Evolutionary conservation across 73 alveolate species (phyloP), one percentile per base, ranked within the genome.

Genomic region (Uronychia setigera): DNA sequence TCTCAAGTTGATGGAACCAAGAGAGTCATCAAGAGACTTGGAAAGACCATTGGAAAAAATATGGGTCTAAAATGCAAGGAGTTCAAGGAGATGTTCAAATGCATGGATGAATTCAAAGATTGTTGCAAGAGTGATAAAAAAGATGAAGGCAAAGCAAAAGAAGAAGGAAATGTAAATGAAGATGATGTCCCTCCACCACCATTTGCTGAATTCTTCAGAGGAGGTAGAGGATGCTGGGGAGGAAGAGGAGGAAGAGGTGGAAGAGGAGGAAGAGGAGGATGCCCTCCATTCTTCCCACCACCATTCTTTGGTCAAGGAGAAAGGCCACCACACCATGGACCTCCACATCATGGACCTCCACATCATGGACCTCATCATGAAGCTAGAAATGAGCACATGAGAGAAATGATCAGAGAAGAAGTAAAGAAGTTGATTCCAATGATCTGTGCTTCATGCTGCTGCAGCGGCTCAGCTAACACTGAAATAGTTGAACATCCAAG

Each of bases 401-500:
- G 33, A 33, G 74, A 29, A 1, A 33, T 33, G 1, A 9, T 79
- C 78, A 32, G 74, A 79, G 76, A 32, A 33, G 86, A 79, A 27
- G 29, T 79, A 32, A 26, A 79, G 33, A 34, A 34, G 26, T 1
- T 59, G 29, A 59, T 33, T 1, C 86, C 86, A 79, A 67, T 67
- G 79, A 67, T 67, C 32, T 67, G 32, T 5, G 79, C 78, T 79
- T 33, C 77, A 11, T 26, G 77, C 74, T 27, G 86, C 31, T 79
- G 32, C 27, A 79, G 0, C 31, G 1, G 34, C 67, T 11, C 13
- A n/a, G 81, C 77, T 27, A 79, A 32, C 1, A 31, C 1, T 26
- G 29, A 80, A 29, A 58, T 35, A 19, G 80, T 32, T 57, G 35
- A 79, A 27, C 96, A 91, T 82, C 80, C 27, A 46, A 84, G 89